Evolutionary conservation across 2,329 filamentous ascomycete species (phyloP), one percentile per base, ranked within the genome.

Genomic region (Bipolaris gigantea): DNA sequence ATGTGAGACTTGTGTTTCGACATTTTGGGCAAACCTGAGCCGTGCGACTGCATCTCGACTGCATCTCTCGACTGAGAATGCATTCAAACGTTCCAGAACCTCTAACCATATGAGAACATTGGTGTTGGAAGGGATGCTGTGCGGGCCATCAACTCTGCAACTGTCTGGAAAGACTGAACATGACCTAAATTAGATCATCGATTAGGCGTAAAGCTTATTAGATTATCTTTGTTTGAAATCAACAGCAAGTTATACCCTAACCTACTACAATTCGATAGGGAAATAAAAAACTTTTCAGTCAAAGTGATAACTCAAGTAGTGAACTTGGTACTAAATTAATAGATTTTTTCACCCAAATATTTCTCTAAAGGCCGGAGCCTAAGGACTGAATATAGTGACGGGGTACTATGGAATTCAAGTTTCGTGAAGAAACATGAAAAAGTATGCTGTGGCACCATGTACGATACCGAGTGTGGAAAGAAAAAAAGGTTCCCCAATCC

Each of bases 371-470:
- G n/a, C n/a, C n/a, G n/a, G n/a, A n/a, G n/a, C n/a, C n/a, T n/a
- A n/a, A 21, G 34, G 18, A n/a, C 13, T 36, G 6, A 11, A n/a
- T 9, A 46, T 34, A 36, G 15, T 19, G 39, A 48, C 33, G n/a
- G 33, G 25, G 38, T 40, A 55, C 53, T 48, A 49, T 40, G 53
- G 42, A 48, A 36, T 53, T 27, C 35, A 42, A 19, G 42, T 46
- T 32, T 44, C 16, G 43, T 35, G 46, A 34, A 47, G 39, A 39
- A 44, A 15, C 10, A 30, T 34, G 45, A 39, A 4, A 35, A 40
- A 16, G 35, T 35, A 25, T 18, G 35, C 3, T 15, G 18, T 33
- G 41, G 27, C 39, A 25, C 32, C 10, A 5, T 13, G 30, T 21
- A 15, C 38, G 25, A 40, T 5, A 11, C 32, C 5, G 44, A 4